Evolutionary conservation across 2,329 filamentous ascomycete species (phyloP).

Genomic region (Fusarium dimerum): DNA sequence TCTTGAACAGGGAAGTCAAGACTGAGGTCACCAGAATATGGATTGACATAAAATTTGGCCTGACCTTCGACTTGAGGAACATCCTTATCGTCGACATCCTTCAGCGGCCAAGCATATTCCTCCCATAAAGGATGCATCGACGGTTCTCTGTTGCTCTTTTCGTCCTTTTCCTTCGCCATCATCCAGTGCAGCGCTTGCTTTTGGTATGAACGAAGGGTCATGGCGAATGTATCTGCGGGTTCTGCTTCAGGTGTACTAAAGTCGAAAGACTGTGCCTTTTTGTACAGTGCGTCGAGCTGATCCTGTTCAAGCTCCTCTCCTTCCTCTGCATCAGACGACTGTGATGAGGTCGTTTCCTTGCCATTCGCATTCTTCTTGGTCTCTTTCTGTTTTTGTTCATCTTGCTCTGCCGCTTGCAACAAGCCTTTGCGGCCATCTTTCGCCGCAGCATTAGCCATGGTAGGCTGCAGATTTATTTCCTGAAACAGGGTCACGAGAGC

Average conservation of each 20-base stretch:
- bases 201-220: conserved; percentile 88
- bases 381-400: conserved; percentile 72
- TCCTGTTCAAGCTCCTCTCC: conserved; percentile 92
- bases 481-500: conserved; percentile 86
- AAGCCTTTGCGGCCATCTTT: conserved; percentile 82
- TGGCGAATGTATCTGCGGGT: conserved; percentile 76
- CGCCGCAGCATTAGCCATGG: conserved; percentile 71
- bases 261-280: conserved; percentile 95
- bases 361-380: conserved; percentile 35
- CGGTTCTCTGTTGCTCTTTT: conserved; percentile 66
- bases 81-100: conserved; percentile 82
- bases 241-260: conserved; percentile 88
- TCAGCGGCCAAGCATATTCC: conserved; percentile 85
- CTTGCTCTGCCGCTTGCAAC: conserved; percentile 83
- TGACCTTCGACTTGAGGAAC: conserved; percentile 67
- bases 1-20: conserved; percentile 91
- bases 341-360: conserved; percentile 48
- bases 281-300: conserved; percentile 90
- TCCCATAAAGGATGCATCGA: conserved; percentile 99
- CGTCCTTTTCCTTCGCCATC: conserved; percentile 86
- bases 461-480: conserved; percentile 81
- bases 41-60: conserved; percentile 87
- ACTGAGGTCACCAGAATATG: conserved; percentile 92
- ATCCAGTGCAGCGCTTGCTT: conserved; percentile 97
- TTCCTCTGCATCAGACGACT: conserved; percentile 72